Base-by-base conservation (phyloP, 352 stramenopile genomes). In the Globisporangium nagaii region DNA sequence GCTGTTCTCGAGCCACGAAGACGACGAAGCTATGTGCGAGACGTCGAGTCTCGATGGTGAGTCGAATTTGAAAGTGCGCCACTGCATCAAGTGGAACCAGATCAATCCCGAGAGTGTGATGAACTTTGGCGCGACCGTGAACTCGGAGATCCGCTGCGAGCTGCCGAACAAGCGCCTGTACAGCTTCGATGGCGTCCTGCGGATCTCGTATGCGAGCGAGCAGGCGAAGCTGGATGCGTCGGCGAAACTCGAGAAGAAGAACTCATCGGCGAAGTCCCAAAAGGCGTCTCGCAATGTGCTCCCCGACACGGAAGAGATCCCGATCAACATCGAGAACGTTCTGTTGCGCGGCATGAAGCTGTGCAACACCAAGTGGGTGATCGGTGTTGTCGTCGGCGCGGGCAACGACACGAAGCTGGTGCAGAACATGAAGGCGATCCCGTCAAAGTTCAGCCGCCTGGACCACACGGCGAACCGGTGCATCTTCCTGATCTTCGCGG, bases 401-500 rank as follows among this genome's bases (percentile, higher is more conserved):
- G 84, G 84, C 2, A 89, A 84, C 47, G 84, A 95, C 46, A 86
- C 80, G 1, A 95, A 95, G 45, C 60, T 92, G 1, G 68, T 91
- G 15, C 84, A 88, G 25, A 95, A 95, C 53, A 90, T 89, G 73
- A 91, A 92, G 58, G 75, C 77, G 0, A 84, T 93, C 24, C 83
- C 84, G 22, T 95, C 83, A 41, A 95, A 95, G 49, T 92, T 93
- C 59, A 90, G 76, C 30, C 76, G 84, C 0, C 66, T 95, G 19
- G 83, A 95, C 53, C 70, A 73, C 1, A 87, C 85, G 17, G 74
- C 79, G 1, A 93, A 95, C 48, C 74, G 76, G 3, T 95, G 84
- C 35, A 92, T 93, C 28, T 72, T 93, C 10, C 65, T 95, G n/a
- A 83, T 95, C 32, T 93, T 95, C 34, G 71, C 70, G 4, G 71